Evolutionary conservation across 2,329 filamentous ascomycete genomes (phyloP), one percentile per base, ranked within the genome.

Genomic region (Aspergillus flavus): DNA sequence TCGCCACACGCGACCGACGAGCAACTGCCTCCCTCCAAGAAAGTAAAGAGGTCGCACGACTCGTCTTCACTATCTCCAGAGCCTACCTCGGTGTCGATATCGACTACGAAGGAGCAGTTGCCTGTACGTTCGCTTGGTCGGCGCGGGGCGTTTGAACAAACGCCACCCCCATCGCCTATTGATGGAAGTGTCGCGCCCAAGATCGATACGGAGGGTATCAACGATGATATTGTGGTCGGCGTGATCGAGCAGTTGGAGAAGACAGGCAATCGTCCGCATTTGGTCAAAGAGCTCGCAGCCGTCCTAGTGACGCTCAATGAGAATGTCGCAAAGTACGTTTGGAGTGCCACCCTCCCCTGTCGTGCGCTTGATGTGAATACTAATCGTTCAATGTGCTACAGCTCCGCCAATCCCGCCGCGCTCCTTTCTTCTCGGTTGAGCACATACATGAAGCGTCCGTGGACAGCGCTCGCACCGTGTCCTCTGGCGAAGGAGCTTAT

Each of bases 361-460:
- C 12, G 11, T 36, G 67, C 34, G 21, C 6, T 45, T 46, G 53
- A 61, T 58, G 26, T 53, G 63, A 58, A 62, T 64, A 21, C 66
- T 69, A 67, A 72, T 64, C 7, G 26, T 30, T 71, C 62, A 70
- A 66, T 73, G 59, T 70, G 39, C 68, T 61, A 16, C 76, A 98
- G 95, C 80, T 98, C 95, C 68, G 93, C 94, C 58, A 98, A 98
- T 76, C 94, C 94, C 61, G 93, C 92, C 73, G 94, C 95, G 62
- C 93, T 99, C 72, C 94, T 99, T 70, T 97, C 94, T 2, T 97
- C 95, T 52, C 90, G 95, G 72, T 84, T 99, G 58, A 90, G 93
- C 46, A 88, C 91, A 39, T 99, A 96, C 80, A 85, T 97, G 73
- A 96, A 96, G 82, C 92, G 95, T 69, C 81, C 91, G 60, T 93